A percentile compares a stretch with the other conserved stretches of the same genome.
These are phyloP conservation scores for Apiotrichum laibachii DNA, from an alignment of 1,284 basidiomycete genomes.

Conservation along the genomic window DNA sequence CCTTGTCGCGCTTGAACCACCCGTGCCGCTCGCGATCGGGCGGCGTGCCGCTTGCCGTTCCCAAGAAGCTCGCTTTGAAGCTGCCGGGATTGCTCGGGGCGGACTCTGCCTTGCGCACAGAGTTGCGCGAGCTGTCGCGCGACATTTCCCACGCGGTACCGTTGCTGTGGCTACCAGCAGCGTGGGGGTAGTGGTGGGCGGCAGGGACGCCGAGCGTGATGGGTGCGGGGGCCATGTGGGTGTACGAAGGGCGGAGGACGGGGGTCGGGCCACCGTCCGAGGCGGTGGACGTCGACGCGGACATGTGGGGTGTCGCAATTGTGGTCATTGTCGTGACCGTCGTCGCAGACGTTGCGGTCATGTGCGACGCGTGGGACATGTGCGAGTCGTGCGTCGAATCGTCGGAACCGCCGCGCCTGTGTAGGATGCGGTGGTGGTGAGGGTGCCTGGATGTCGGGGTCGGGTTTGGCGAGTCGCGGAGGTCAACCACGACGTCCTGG, in stretches of 20 bases:
- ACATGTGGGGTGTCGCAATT: no score
- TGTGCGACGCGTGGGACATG: not conserved
- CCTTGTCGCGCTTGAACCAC: not conserved
- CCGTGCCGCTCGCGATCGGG: no score
- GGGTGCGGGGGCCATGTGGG: not conserved
- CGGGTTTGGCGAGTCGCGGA: not conserved
- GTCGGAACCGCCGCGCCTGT: not conserved
- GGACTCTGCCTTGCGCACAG: not conserved
- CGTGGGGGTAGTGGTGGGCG: no score
- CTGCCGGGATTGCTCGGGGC: not conserved
- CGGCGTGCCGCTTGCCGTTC: not conserved
- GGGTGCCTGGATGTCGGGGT: no score
- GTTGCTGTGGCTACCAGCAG: no score
- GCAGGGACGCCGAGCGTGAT: not conserved
- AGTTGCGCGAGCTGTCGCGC: not conserved
- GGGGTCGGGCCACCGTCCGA: not conserved
- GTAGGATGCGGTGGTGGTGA: not conserved
- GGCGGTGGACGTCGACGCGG: not conserved
- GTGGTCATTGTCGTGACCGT: no score
- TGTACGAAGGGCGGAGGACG: not conserved
- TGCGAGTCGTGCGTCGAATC: not conserved
- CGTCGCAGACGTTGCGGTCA: no score
- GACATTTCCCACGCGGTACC: not conserved
- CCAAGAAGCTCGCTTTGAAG: conserved; percentile 1
- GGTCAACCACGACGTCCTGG: not conserved